Percentiles rank a stretch among this genome's conserved stretches.
Evolutionary conservation across 2,329 filamentous ascomycete species (phyloP).

Genomic region (Xylaria hypoxylon): DNA sequence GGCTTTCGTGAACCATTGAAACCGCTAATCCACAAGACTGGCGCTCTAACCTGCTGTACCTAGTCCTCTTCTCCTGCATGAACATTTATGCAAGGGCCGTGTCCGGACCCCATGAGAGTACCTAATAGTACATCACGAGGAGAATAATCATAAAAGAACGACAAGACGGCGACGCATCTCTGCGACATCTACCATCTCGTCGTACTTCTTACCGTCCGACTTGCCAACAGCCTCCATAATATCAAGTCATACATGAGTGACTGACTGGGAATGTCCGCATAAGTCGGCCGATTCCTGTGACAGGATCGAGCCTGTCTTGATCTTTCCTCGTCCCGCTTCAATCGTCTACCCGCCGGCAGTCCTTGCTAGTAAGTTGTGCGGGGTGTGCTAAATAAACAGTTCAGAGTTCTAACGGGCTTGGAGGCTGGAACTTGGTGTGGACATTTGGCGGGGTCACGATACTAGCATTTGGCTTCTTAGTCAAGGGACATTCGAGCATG

Average conservation of each 20-base stretch:
- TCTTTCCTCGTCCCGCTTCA: constrained; percentile 27
- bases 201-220: not conserved
- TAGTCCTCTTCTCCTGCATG: constrained; percentile 38
- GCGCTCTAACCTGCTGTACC: constrained; percentile 8
- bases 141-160: constrained; percentile 17
- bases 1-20: constrained; percentile 26
- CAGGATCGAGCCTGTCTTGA: constrained; percentile 28
- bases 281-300: constrained; percentile 22
- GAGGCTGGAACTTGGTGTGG: constrained; percentile 35
- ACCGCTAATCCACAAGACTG: constrained; percentile 27
- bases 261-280: constrained; percentile 7
- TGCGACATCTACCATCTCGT: constrained; percentile 13
- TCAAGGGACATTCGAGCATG: constrained; percentile 20
- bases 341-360: constrained; percentile 4
- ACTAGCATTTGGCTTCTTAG: constrained; percentile 40
- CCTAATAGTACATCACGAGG: constrained; percentile 2
- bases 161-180: constrained; percentile 15
- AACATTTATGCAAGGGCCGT: constrained; percentile 41
- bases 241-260: not conserved
- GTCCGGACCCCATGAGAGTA: constrained; percentile 9
- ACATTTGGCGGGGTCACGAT: constrained; percentile 47
- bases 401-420: constrained; percentile 34
- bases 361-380: constrained; percentile 6
- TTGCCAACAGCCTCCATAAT: not conserved
- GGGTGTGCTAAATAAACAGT: constrained; percentile 36